phyloP scores from a whole-genome alignment of 495 filamentous ascomycete species.

The Talaromyces wortmannii region DNA sequence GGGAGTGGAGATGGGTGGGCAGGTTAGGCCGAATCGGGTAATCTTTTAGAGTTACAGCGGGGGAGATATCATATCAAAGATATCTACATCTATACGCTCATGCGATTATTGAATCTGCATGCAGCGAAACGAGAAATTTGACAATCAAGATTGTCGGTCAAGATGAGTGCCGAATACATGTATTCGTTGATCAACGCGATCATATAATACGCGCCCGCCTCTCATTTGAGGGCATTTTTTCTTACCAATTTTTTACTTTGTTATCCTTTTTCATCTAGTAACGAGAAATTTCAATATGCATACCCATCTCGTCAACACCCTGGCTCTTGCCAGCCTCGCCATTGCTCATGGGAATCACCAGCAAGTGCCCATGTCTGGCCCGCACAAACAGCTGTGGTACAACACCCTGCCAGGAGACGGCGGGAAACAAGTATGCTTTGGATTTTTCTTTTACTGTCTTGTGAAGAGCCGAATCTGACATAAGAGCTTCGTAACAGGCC shows the following conservation, averaged over 20 bases:
- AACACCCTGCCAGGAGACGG: conserved; percentile 62
- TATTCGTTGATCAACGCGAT: too few species aligned
- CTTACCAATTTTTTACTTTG: neutral
- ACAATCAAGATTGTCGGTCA: too few species aligned
- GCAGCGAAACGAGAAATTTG: too few species aligned
- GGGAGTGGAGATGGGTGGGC: neutral
- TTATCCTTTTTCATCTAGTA: neutral
- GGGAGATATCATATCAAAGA: neutral
- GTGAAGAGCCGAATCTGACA: neutral
- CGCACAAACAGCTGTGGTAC: conserved; percentile 56
- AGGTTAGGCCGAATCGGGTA: neutral
- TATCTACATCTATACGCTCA: neutral
- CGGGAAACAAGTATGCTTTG: conserved; percentile 48
- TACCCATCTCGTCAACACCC: conserved; percentile 3
- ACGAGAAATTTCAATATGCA: neutral
- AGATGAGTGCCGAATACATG: too few species aligned
- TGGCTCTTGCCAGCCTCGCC: conserved; percentile 27
- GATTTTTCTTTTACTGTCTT: neutral
- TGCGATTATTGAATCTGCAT: neutral
- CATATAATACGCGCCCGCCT: too few species aligned
- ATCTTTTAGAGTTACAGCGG: neutral
- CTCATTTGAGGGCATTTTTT: neutral
- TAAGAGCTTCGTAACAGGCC: conserved; percentile 33
- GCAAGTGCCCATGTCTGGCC: conserved; percentile 50
- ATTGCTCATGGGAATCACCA: conserved; percentile 44